These are phyloP conservation scores for Neopestalotiopsis sp. DNA, from an alignment of 2,329 filamentous ascomycete species.

Conservation along the genomic window DNA sequence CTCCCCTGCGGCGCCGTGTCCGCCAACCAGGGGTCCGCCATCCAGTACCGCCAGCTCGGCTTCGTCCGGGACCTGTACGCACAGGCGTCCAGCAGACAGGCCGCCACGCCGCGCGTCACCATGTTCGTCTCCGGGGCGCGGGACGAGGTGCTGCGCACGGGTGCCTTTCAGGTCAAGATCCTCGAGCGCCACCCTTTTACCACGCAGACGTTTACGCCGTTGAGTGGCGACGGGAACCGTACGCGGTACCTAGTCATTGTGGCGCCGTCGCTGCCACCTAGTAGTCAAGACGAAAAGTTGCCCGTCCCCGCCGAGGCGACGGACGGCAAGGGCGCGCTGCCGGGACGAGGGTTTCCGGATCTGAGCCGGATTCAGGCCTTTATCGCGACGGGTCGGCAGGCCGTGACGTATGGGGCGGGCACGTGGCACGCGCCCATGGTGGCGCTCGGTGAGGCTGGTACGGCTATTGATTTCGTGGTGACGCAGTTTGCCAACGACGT, in stretches of 20 bases:
- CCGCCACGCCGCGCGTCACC: slow-evolving; percentile 72
- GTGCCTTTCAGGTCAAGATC: slow-evolving; percentile 65
- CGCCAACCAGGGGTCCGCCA: slow-evolving; percentile 85
- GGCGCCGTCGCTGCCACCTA: slow-evolving; percentile 72
- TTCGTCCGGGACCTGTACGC: slow-evolving; percentile 72
- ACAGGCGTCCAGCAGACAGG: slow-evolving; percentile 63
- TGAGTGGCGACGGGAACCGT: slow-evolving; percentile 51
- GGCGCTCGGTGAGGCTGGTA: slow-evolving; percentile 66
- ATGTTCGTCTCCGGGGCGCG: slow-evolving; percentile 87
- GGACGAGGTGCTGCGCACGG: neutral
- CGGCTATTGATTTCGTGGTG: slow-evolving; percentile 83
- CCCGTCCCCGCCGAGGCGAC: slow-evolving; percentile 39
- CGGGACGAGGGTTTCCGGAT: slow-evolving; percentile 73
- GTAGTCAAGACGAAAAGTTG: slow-evolving; percentile 40
- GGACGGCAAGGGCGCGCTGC: slow-evolving; percentile 41
- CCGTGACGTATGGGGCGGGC: slow-evolving; percentile 88
- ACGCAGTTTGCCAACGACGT: slow-evolving; percentile 89
- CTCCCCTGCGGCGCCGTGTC: slow-evolving; percentile 57
- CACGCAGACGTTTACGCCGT: slow-evolving; percentile 88
- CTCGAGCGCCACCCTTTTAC: slow-evolving; percentile 94
- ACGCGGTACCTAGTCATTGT: slow-evolving; percentile 83
- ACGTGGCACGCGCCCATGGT: slow-evolving; percentile 99
- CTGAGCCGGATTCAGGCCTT: slow-evolving; percentile 75
- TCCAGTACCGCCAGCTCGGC: slow-evolving; percentile 86
- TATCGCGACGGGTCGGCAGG: slow-evolving; percentile 76